Evolutionary conservation across 1,139 yeast genomes (phyloP), one percentile per base, ranked within the genome.

Genomic region (Yamadazyma dushanensis): DNA sequence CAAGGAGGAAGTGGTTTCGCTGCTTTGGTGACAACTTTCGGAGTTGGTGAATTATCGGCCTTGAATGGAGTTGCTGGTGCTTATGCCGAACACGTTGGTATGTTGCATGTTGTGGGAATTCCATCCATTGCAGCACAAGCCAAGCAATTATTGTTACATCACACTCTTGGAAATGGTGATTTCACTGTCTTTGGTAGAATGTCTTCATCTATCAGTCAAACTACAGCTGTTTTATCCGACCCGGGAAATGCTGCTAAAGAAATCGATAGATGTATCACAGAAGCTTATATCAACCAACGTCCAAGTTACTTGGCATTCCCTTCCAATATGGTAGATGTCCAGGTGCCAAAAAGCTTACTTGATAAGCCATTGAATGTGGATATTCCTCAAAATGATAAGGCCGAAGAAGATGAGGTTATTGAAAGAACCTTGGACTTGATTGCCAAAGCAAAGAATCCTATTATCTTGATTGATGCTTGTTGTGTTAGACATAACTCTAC

Each of bases 131-230:
- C 81, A 11, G 73, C 94, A 17, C 88, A 81, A 57, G 72, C 83
- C 45, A 76, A 82, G 59, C 72, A 66, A 45, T 61, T 67, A 49
- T 54, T 67, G 44, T 57, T 67, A 41, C 73, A 67, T 49, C 90
- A 83, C 63, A 83, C 90, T 35, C 70, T 83, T 53, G 95, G 95
- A 53, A 83, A 86, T 63, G 90, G 92, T 46, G 90, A 83, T 62
- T 86, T 83, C 65, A 79, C 83, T 33, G 92, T 81, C 34, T 86
- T 84, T 73, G 76, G 74, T 62, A 70, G 76, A 57, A 85, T 85
- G 87, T 60, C 68, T 29, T 44, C 56, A 11, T 48, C 54, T 46
- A 62, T 66, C 35, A 50, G 62, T 26, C 57, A 56, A 31, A 59
- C 70, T 29, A 54, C 67, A 7, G 63, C 59, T 5, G 50, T 61